phyloP scores from a whole-genome alignment of 495 filamentous ascomycete species.

The Xylaria nigripes region DNA sequence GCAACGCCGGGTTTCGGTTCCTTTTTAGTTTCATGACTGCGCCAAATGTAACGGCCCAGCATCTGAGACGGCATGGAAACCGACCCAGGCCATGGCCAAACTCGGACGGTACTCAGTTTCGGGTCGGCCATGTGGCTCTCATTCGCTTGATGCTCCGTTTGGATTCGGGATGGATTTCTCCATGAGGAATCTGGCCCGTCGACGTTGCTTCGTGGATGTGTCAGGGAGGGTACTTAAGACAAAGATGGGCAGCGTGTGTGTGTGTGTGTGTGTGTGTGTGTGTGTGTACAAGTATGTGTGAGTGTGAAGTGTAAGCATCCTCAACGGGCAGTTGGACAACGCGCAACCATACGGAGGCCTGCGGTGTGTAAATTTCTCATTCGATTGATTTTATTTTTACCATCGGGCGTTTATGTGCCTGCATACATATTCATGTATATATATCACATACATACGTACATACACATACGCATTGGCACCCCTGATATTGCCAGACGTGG shows the following conservation, averaged over 20 bases:
- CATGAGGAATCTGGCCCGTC: constrained; percentile 5
- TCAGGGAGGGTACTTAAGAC: background rate
- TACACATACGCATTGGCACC: background rate
- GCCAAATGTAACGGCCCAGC: constrained; percentile 9
- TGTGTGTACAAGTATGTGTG: no score
- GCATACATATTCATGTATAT: background rate
- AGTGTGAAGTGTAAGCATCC: background rate
- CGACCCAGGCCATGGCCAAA: constrained; percentile 1
- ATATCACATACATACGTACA: no score
- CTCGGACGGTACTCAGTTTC: background rate
- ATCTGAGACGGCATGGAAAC: constrained; percentile 6
- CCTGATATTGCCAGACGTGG: background rate
- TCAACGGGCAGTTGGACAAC: background rate
- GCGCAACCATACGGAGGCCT: background rate
- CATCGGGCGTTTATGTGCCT: background rate
- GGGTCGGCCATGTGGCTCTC: constrained; percentile 8
- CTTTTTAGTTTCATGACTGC: constrained; percentile 4
- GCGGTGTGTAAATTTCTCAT: background rate
- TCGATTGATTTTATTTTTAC: background rate
- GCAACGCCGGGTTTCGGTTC: background rate
- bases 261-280: no score
- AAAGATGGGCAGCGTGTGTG: background rate
- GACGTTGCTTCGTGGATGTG: background rate
- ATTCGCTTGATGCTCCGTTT: background rate
- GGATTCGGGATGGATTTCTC: constrained; percentile 6